Conservation (phyloP, 2,329 filamentous ascomycete genomes). For the Huntiella decipiens region DNA sequence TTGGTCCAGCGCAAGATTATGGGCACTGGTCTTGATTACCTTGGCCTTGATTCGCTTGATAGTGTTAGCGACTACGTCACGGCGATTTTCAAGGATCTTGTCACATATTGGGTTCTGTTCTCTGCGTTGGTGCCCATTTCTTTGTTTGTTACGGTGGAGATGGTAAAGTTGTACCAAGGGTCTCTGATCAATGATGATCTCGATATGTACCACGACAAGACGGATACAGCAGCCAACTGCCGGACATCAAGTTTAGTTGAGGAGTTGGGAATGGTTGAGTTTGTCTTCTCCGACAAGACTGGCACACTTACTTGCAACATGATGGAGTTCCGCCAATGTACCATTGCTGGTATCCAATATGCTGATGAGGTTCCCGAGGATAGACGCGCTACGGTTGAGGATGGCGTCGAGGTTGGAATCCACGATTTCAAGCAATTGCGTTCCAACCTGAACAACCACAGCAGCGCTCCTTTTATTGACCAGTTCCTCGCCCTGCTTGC, state of each 20-base stretch:
- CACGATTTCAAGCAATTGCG: slow-evolving; percentile 64
- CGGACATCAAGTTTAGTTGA: slow-evolving; percentile 92
- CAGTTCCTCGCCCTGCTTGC: slow-evolving; percentile 77
- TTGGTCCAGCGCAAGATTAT: slow-evolving; percentile 55
- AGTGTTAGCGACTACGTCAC: slow-evolving; percentile 36
- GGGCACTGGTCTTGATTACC: slow-evolving; percentile 47
- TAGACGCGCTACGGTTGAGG: slow-evolving; percentile 61
- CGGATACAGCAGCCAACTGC: slow-evolving; percentile 87
- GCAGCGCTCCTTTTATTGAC: slow-evolving; percentile 35
- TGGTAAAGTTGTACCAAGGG: slow-evolving; percentile 97
- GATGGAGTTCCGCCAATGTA: slow-evolving; percentile 96
- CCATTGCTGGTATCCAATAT: slow-evolving; percentile 86
- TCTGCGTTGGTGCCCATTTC: slow-evolving; percentile 94
- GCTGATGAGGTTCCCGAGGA: slow-evolving; percentile 85
- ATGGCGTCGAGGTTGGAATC: slow-evolving; percentile 59
- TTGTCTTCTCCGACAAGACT: slow-evolving; percentile 96
- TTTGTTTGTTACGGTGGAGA: slow-evolving; percentile 89
- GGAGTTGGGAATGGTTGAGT: slow-evolving; percentile 94
- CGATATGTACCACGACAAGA: slow-evolving; percentile 94
- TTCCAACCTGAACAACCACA: slow-evolving; percentile 43
- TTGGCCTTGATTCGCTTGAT: slow-evolving; percentile 45
- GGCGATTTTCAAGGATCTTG: slow-evolving; percentile 82
- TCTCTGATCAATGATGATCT: slow-evolving; percentile 94
- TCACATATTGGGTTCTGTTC: slow-evolving; percentile 97
- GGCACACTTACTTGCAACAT: slow-evolving; percentile 90